Percentiles rank a stretch among this genome's conserved stretches.
phyloP scores from a whole-genome alignment of 1,284 basidiomycete genomes.

The Puccinia coronata region DNA sequence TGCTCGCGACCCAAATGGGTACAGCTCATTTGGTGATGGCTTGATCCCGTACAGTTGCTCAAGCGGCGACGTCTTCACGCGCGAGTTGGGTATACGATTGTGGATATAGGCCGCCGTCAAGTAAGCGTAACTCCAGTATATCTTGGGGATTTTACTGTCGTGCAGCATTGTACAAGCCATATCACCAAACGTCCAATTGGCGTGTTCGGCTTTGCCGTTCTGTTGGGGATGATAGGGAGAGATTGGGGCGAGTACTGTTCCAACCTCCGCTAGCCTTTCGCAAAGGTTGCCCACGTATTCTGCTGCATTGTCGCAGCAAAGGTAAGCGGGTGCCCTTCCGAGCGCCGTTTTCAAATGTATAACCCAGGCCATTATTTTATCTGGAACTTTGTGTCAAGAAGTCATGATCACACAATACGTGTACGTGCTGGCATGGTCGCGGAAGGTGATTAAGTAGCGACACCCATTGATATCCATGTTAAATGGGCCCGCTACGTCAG shows the following conservation, averaged over 20 bases:
- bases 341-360: not conserved
- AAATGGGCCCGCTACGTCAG: no score
- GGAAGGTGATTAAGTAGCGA: not conserved
- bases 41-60: not conserved
- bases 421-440: not conserved
- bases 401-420: not conserved
- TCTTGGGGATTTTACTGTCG: not conserved
- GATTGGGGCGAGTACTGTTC: not conserved
- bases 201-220: slow-evolving; percentile 16
- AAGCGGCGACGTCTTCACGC: not conserved
- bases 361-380: not conserved
- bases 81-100: not conserved
- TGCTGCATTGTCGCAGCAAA: not conserved
- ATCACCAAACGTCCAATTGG: not conserved
- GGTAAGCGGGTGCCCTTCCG: not conserved
- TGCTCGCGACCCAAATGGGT: no score
- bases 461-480: not conserved
- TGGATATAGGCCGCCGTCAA: not conserved
- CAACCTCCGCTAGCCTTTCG: not conserved
- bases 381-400: not conserved
- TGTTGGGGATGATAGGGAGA: slow-evolving; percentile 7
- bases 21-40: not conserved
- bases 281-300: no score
- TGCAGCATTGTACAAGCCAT: not conserved
- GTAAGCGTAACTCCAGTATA: not conserved